Percentiles rank a stretch among this genome's conserved stretches.
Evolutionary conservation across 2,329 filamentous ascomycete genomes (phyloP).

Genomic region (Arachnopeziza araneosa): DNA sequence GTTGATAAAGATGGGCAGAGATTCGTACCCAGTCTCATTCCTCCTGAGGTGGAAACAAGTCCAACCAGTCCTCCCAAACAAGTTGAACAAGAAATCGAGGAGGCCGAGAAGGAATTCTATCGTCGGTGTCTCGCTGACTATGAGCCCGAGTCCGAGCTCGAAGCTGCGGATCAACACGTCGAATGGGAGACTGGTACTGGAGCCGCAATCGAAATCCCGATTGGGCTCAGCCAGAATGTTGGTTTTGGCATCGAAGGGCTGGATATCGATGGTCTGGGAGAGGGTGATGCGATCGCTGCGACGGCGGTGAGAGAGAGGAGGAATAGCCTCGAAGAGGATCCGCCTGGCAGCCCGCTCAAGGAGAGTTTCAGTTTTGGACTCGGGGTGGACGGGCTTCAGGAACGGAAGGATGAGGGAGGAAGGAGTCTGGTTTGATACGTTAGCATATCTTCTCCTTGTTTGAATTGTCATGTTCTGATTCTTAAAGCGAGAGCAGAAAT

Average conservation of each 20-base stretch:
- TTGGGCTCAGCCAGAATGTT: neutral
- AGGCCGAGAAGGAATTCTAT: neutral
- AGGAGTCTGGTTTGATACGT: too few relatives aligned
- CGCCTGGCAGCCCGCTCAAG: constrained; percentile 15
- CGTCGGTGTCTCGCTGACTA: too few relatives aligned
- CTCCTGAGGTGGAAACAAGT: neutral
- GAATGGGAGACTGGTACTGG: neutral
- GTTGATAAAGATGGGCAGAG: neutral
- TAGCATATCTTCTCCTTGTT: too few relatives aligned
- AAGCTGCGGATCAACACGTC: too few relatives aligned
- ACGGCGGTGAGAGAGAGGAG: constrained; percentile 1
- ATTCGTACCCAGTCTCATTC: neutral
- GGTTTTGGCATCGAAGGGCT: neutral
- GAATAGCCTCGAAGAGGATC: constrained; percentile 3
- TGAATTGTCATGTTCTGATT: too few relatives aligned
- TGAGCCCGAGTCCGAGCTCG: too few relatives aligned
- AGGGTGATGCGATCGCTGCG: neutral
- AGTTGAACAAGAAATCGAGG: neutral
- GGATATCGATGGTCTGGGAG: constrained; percentile 10
- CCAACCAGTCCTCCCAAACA: neutral
- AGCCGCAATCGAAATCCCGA: neutral
- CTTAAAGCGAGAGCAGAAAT: too few relatives aligned
- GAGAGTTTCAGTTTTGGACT: constrained; percentile 3
- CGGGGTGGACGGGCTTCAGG: neutral
- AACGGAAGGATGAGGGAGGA: neutral